These are phyloP conservation scores for Closterium sp. DNA, from an alignment of 139 green algal genomes.

Conservation along the genomic window DNA sequence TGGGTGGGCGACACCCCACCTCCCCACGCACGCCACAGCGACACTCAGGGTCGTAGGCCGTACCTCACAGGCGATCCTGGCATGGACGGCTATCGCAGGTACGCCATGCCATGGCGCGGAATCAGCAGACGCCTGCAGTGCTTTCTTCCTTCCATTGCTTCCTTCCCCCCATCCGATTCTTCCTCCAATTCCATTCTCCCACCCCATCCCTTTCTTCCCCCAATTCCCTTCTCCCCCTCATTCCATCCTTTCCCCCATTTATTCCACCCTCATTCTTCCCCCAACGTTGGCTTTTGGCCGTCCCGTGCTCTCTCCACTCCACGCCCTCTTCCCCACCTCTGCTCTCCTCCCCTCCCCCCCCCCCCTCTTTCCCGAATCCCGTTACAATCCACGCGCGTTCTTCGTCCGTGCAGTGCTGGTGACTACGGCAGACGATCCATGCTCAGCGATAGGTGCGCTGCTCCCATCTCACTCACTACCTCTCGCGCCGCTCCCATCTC, in stretches of 20 bases:
- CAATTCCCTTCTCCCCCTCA: neutral
- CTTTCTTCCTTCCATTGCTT: too few relatives aligned
- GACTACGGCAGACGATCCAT: neutral
- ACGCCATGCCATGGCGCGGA: neutral
- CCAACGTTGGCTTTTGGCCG: too few relatives aligned
- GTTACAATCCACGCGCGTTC: too few relatives aligned
- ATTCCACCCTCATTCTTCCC: too few relatives aligned
- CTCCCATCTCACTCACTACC: too few relatives aligned
- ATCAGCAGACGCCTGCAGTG: too few relatives aligned
- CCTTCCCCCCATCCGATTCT: neutral
- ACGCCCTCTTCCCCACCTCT: too few relatives aligned
- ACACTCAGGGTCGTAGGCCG: neutral
- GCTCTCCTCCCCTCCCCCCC: too few relatives aligned
- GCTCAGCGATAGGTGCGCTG: neutral
- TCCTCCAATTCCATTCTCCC: neutral
- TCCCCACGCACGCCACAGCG: neutral
- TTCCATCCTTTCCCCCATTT: too few relatives aligned
- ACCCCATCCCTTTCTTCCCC: neutral
- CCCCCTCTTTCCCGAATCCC: too few relatives aligned
- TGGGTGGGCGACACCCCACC: neutral
- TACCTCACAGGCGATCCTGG: neutral
- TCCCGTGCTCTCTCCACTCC: neutral
- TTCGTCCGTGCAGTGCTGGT: neutral
- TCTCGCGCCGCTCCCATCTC: too few relatives aligned
- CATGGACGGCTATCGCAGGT: neutral